Base-by-base conservation (phyloP, 2,329 filamentous ascomycete genomes). In the Alternaria sp. region DNA sequence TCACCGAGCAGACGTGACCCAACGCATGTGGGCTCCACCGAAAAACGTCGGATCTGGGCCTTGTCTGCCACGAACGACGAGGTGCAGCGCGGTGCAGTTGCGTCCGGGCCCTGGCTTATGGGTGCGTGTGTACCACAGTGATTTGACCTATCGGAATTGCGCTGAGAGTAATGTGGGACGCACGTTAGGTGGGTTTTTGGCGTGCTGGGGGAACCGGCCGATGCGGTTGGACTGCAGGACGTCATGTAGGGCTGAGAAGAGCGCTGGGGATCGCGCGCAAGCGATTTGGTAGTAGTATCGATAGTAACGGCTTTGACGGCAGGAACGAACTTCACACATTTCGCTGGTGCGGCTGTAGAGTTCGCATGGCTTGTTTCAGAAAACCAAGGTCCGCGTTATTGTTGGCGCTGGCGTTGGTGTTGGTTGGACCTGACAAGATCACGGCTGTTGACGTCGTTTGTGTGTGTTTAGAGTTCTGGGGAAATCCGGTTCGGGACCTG, bases 231-330 rank as follows among this genome's bases (percentile, higher is more conserved):
- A 23, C 25, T 28, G 45, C 23, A 47, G 46, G 45, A 46, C 61
- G 61, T 63, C 57, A 60, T 63, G 23, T 57, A 60, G 53, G 61
- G 61, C 61, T 60, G 61, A 56, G n/a, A 41, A 41, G 15, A 43
- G 54, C 23, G 44, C 18, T 33, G 37, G 37, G 30, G 47, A 53
- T 59, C 37, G 25, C 37, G 25, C 37, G 6, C 7, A 8, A 26
- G 57, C 44, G 28, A 21, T 41, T 33, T 28, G 37, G 37, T 41
- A n/a, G 37, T 41, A n/a, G 37, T 59, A 60, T 55, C 55, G 50
- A 63, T 60, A 55, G 18, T 26, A 63, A 63, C 60, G 49, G 30
- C 41, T 50, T 41, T 23, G 20, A 41, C 28, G 20, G n/a, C 37
- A 41, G 20, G 28, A 53, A 53, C 49, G 30, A 20, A 23, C 49